Conservation (phyloP, 495 filamentous ascomycete genomes). For the Penicillium ucsense region DNA sequence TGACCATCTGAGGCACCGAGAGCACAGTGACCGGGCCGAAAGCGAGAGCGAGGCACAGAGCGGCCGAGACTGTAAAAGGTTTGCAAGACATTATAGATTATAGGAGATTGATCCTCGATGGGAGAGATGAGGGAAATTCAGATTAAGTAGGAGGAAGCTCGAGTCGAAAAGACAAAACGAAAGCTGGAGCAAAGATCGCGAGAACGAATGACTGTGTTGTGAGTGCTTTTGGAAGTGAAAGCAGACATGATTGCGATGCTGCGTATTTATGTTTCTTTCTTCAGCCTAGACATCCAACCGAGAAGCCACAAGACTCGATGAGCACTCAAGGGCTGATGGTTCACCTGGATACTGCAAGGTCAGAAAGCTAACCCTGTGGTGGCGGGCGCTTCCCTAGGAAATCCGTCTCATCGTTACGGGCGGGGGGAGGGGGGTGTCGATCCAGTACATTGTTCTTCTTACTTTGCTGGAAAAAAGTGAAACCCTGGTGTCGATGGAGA, state of each 20-base stretch:
- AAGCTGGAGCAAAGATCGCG: conserved; percentile 5
- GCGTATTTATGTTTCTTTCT: no score
- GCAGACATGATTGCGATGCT: no score
- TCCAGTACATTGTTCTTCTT: no score
- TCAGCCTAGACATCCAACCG: no score
- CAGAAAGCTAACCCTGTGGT: conserved; percentile 15
- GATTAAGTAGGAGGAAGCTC: conserved; percentile 7
- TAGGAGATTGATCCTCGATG: conserved; percentile 1
- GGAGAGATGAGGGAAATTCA: background rate
- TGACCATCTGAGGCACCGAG: conserved; percentile 20
- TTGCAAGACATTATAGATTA: conserved; percentile 20
- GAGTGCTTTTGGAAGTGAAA: no score
- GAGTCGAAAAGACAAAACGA: conserved; percentile 6
- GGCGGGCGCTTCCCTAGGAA: background rate
- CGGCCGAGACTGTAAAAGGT: conserved; percentile 23
- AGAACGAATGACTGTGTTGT: conserved; percentile 14
- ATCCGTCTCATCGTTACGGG: no score
- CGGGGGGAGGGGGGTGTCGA: no score
- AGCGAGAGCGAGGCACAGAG: conserved; percentile 28
- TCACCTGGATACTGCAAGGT: conserved; percentile 18
- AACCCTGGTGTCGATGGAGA: no score
- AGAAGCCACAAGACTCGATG: no score
- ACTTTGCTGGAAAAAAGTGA: no score
- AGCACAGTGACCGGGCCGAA: conserved; percentile 24
- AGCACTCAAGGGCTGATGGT: conserved; percentile 12